phyloP scores from a whole-genome alignment of 441 rosid species.

The Adansonia grandidieri region DNA sequence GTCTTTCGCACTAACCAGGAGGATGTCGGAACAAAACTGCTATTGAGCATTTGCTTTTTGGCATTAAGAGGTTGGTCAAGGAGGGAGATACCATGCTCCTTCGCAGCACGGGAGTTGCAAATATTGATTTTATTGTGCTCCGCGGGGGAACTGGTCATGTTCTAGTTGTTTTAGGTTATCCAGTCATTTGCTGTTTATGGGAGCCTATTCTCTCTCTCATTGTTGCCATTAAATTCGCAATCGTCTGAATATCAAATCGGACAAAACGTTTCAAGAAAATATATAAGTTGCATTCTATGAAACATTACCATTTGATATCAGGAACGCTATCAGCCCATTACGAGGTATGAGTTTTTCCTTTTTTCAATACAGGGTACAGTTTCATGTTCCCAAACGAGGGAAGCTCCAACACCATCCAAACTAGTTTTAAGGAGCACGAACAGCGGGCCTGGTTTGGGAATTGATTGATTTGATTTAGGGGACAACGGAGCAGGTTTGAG shows the following conservation, averaged over 20 bases:
- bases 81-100: not conserved
- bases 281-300: no score
- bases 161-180: not conserved
- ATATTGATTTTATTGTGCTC: not conserved
- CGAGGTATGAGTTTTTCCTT: no score
- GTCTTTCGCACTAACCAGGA: not conserved
- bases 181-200: not conserved
- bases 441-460: no score
- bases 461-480: no score
- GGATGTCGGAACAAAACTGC: not conserved
- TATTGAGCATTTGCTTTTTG: not conserved
- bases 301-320: no score
- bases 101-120: not conserved
- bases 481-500: no score
- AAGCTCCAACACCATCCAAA: no score
- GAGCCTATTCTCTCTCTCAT: not conserved
- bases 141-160: not conserved
- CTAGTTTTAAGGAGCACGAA: no score
- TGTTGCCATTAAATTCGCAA: not conserved
- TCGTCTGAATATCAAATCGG: not conserved
- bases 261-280: no score
- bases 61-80: not conserved
- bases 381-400: no score
- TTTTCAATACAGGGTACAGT: no score
- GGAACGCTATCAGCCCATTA: no score